Evolutionary conservation across 805 yeast genomes (phyloP).

Genomic region (Candida nitratophila): DNA sequence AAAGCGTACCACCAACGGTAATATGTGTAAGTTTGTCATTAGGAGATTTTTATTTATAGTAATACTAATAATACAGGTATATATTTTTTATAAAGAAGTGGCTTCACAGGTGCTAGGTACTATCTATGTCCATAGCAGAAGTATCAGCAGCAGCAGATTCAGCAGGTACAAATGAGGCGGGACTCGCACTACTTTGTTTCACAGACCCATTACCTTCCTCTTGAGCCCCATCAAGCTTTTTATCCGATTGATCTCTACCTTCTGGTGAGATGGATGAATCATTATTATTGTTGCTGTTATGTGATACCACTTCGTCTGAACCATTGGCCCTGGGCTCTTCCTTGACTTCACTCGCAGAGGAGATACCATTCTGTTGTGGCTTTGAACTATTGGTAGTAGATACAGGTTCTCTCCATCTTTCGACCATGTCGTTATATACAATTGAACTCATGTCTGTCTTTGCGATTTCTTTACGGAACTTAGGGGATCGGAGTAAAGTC

Average conservation of each 20-base stretch:
- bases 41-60: too few relatives aligned
- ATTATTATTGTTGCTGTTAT: too few relatives aligned
- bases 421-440: slow-evolving; percentile 70
- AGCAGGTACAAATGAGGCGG: not conserved
- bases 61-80: too few relatives aligned
- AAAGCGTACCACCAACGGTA: too few relatives aligned
- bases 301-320: too few relatives aligned
- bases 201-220: not conserved
- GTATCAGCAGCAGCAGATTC: not conserved
- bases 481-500: slow-evolving; percentile 48
- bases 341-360: too few relatives aligned
- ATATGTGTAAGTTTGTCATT: too few relatives aligned
- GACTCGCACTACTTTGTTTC: not conserved
- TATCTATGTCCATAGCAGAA: not conserved
- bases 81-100: too few relatives aligned
- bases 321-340: not conserved
- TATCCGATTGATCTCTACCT: too few relatives aligned
- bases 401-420: slow-evolving; percentile 51
- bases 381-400: not conserved
- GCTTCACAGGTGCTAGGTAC: too few relatives aligned
- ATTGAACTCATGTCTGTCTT: slow-evolving; percentile 51
- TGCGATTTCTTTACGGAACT: slow-evolving; percentile 48
- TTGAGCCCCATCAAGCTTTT: not conserved
- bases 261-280: too few relatives aligned
- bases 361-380: not conserved